Base-by-base conservation (phyloP, 495 filamentous ascomycete species). In the Penicillium egyptiacum region DNA sequence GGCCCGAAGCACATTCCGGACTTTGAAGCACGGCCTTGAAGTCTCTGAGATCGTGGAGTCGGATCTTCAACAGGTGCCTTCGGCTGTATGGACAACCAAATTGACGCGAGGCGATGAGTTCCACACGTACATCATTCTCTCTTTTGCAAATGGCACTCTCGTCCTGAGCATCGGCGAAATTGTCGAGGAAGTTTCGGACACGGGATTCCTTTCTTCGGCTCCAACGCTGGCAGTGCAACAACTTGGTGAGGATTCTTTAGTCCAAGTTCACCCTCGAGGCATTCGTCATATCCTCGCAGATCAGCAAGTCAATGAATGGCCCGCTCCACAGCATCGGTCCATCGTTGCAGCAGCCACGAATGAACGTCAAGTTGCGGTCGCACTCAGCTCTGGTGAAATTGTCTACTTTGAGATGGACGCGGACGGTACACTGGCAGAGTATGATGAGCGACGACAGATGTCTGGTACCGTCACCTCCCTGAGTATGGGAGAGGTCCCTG, bases 281-380 rank as follows among this genome's bases (percentile, higher is more conserved):
- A 96, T 99, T 56, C 83, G 92, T 43, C 92, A 96, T 65, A 94
- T 99, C 51, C 79, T 82, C 40, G 84, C 88, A 4, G 86, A 88
- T 61, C 84, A 88, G 28, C 84, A 87, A 26, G 86, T 96, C 35
- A 96, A 96, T 66, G 93, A 97, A 65, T 99, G 94, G 94, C 86
- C 88, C 25, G 86, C 90, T 2, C 94, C 94, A 0, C 88, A 93
- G 63, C 92, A 98, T 74, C 86, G 94, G 5, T 91, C 92, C 2
- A 96, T 99, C 60, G 91, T 96, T 37, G 91, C 95, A n/a, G 93
- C 92, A 30, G 87, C 94, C 5, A 91, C 94, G 9, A 99, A 99
- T 63, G 86, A 93, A 57, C 84, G 89, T 41, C 94, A 99, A 71
- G 90, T 98, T 22, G 91, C 91, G 0, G 86, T 99, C 40, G 94